Evolutionary conservation across 1,284 basidiomycete genomes (phyloP).

Genomic region (Cutaneotrichosporon daszewskae): DNA sequence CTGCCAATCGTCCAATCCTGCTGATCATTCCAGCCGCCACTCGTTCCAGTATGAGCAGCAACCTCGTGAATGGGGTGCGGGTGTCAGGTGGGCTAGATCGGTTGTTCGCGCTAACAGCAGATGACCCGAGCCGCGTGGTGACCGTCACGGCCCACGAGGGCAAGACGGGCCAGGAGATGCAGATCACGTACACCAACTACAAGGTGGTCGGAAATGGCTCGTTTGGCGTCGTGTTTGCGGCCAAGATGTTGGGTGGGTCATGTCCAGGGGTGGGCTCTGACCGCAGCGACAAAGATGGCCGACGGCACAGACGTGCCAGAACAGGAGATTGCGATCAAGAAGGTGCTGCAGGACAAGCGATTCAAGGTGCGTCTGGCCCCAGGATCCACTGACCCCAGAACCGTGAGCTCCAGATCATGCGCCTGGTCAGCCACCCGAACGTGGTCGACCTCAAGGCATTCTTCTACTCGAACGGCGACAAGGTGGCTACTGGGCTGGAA

Average conservation of each 20-base stretch:
- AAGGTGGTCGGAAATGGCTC: constrained; percentile 98
- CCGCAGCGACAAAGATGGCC: constrained; percentile 30
- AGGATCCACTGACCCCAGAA: too few species aligned
- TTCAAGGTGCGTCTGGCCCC: constrained; percentile 69
- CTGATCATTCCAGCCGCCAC: too few species aligned
- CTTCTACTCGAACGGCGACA: constrained; percentile 99
- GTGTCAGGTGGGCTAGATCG: constrained; percentile 66
- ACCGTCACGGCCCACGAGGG: constrained; percentile 93
- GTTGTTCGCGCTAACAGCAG: constrained; percentile 44
- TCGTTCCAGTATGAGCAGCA: constrained; percentile 12
- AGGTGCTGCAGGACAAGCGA: constrained; percentile 98
- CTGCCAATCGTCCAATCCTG: too few species aligned
- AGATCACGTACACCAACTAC: constrained; percentile 93
- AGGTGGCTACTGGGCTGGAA: constrained; percentile 56
- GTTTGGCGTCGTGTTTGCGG: constrained; percentile 94
- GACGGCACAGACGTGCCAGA: constrained; percentile 56
- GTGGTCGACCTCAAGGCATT: constrained; percentile 96
- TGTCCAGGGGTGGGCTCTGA: background rate
- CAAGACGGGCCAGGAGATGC: constrained; percentile 80
- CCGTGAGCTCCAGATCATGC: constrained; percentile 99
- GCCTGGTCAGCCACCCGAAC: constrained; percentile 93
- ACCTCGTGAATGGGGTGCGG: constrained; percentile 76
- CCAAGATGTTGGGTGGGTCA: constrained; percentile 51
- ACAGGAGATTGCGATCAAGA: constrained; percentile 98
- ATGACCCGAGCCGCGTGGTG: constrained; percentile 92